Percentiles rank a stretch among this genome's conserved stretches.
Evolutionary conservation across 257 asterid genomes (phyloP).

Genomic region (Buddleja alternifolia): DNA sequence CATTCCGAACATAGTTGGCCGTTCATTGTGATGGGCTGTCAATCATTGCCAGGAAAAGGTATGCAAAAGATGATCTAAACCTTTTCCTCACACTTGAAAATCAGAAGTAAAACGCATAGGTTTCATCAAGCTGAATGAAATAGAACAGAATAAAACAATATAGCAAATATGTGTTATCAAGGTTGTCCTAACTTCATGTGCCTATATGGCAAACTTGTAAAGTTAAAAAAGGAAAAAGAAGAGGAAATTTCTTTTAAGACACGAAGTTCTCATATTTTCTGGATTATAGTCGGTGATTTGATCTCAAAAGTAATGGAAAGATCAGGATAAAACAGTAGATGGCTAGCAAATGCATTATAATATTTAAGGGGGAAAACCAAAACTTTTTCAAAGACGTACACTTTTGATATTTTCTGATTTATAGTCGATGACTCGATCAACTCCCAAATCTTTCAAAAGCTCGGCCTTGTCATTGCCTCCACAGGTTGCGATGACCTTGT

Average conservation of each 20-base stretch:
- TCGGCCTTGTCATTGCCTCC: constrained; percentile 90
- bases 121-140: not conserved
- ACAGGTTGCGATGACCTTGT: constrained; percentile 88
- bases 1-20: constrained; percentile 7
- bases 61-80: not conserved
- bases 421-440: constrained; percentile 92
- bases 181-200: not conserved
- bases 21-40: not conserved
- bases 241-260: not conserved
- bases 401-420: constrained; percentile 72
- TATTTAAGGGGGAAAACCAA: constrained; percentile 8
- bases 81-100: constrained; percentile 1
- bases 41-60: constrained; percentile 10
- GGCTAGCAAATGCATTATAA: not conserved
- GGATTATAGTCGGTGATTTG: not conserved
- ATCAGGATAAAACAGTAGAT: not conserved
- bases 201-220: not conserved
- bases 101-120: not conserved
- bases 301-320: too few relatives aligned
- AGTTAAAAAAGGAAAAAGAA: not conserved
- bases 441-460: constrained; percentile 85
- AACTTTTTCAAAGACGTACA: constrained; percentile 43
- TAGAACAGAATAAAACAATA: not conserved
- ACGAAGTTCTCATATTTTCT: not conserved
- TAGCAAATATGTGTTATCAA: not conserved